Percentiles rank a stretch among this genome's conserved stretches.
phyloP scores from a whole-genome alignment of 1,284 basidiomycete genomes.

The Phlebopus sp. region DNA sequence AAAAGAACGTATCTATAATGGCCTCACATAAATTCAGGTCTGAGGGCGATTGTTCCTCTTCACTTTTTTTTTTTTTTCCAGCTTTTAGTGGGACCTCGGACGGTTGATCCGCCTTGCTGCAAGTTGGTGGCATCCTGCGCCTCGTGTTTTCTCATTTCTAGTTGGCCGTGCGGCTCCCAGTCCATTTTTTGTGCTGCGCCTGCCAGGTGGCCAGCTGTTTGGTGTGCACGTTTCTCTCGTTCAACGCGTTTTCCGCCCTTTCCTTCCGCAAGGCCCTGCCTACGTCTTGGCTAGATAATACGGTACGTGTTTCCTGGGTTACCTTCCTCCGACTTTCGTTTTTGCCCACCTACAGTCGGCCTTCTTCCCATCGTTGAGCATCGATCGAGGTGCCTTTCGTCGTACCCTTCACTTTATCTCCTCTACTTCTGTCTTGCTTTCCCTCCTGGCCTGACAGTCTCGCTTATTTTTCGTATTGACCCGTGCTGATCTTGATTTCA shows the following conservation, averaged over 20 bases:
- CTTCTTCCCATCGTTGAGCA: not conserved
- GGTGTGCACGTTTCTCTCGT: not conserved
- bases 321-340: not conserved
- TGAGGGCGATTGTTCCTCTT: not conserved
- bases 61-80: not conserved
- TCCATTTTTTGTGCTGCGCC: not conserved
- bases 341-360: not conserved
- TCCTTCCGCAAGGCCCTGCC: constrained; percentile 3
- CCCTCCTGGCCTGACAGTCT: not conserved
- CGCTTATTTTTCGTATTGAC: constrained; percentile 10
- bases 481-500: constrained; percentile 15
- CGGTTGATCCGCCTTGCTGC: constrained; percentile 4
- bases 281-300: constrained; percentile 20
- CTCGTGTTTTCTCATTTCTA: constrained; percentile 21
- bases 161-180: constrained; percentile 13
- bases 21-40: not conserved
- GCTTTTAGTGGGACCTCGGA: not conserved
- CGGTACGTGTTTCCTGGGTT: constrained; percentile 11
- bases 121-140: constrained; percentile 8
- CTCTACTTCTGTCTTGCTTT: not conserved
- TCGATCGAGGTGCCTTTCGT: not conserved
- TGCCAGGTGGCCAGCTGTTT: not conserved
- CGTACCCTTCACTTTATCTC: not conserved
- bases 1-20: not conserved
- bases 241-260: not conserved